phyloP scores from a whole-genome alignment of 176 grass and related monocot genomes.

The Calamus simplicifolius region DNA sequence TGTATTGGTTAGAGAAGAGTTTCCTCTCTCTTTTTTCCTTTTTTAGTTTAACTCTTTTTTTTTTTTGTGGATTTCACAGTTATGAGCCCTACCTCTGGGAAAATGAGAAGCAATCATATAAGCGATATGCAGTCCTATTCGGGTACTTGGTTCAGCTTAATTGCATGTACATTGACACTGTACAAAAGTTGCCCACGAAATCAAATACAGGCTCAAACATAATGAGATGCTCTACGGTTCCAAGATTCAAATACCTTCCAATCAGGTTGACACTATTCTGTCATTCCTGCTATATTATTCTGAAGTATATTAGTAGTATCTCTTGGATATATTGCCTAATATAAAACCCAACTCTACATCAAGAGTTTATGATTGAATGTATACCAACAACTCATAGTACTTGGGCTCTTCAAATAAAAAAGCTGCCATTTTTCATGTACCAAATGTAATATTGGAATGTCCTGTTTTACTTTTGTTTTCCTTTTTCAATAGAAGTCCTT shows the following conservation, averaged over 20 bases:
- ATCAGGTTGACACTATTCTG: slow-evolving; percentile 62
- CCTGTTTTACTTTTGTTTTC: no score
- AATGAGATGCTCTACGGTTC: slow-evolving; percentile 89
- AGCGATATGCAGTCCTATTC: slow-evolving; percentile 85
- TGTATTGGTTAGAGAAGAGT: background rate
- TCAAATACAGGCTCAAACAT: slow-evolving; percentile 95
- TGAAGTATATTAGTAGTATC: no score
- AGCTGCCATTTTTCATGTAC: no score
- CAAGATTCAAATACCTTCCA: slow-evolving; percentile 97
- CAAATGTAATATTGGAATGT: no score
- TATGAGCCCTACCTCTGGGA: slow-evolving; percentile 97
- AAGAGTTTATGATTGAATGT: no score
- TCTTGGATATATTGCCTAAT: no score
- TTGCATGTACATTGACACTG: slow-evolving; percentile 67
- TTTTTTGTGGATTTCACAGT: slow-evolving; percentile 46
- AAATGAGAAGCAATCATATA: slow-evolving; percentile 99
- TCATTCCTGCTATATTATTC: background rate
- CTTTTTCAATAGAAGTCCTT: no score
- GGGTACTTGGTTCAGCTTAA: slow-evolving; percentile 96
- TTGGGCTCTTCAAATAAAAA: no score
- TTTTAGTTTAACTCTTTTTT: slow-evolving; percentile 20
- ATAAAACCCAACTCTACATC: no score
- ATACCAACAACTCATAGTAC: no score
- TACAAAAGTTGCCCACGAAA: slow-evolving; percentile 86
- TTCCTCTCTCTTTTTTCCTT: background rate